Conservation (phyloP, 345 rosid species). For the Hevea brasiliensis region DNA sequence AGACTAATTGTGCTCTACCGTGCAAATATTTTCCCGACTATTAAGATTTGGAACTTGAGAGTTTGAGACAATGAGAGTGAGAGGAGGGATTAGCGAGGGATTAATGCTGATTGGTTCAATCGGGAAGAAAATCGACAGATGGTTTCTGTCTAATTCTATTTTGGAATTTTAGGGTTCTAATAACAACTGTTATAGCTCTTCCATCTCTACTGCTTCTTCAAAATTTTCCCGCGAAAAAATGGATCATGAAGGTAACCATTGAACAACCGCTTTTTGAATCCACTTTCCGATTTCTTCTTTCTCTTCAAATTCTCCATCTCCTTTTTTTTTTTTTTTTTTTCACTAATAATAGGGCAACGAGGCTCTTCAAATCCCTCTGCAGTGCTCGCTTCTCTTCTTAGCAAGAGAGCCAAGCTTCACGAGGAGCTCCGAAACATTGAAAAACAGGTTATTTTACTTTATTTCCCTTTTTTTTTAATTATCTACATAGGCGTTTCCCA, state of each 20-base stretch:
- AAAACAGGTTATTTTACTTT: slow-evolving; percentile 55
- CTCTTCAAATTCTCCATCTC: neutral
- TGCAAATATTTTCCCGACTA: no score
- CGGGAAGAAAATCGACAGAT: neutral
- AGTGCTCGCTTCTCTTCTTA: slow-evolving; percentile 64
- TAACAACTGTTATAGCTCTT: neutral
- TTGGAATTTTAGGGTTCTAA: slow-evolving; percentile 21
- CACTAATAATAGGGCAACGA: slow-evolving; percentile 55
- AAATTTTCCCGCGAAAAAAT: slow-evolving; percentile 33
- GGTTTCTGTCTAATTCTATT: neutral
- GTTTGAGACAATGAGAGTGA: no score
- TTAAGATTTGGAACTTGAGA: no score
- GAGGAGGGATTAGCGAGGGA: neutral
- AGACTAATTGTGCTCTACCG: neutral
- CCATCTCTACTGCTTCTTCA: slow-evolving; percentile 5
- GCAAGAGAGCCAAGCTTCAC: slow-evolving; percentile 82
- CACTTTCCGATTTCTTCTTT: neutral
- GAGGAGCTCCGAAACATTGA: slow-evolving; percentile 88
- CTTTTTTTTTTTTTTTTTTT: neutral
- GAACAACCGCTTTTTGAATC: neutral
- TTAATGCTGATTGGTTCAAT: neutral
- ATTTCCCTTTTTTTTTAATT: no score
- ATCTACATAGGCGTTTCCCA: no score
- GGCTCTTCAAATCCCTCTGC: slow-evolving; percentile 66
- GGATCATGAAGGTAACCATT: slow-evolving; percentile 41